Evolutionary conservation across 768 basidiomycete species (phyloP).

Genomic region (Scleroderma citrinum): DNA sequence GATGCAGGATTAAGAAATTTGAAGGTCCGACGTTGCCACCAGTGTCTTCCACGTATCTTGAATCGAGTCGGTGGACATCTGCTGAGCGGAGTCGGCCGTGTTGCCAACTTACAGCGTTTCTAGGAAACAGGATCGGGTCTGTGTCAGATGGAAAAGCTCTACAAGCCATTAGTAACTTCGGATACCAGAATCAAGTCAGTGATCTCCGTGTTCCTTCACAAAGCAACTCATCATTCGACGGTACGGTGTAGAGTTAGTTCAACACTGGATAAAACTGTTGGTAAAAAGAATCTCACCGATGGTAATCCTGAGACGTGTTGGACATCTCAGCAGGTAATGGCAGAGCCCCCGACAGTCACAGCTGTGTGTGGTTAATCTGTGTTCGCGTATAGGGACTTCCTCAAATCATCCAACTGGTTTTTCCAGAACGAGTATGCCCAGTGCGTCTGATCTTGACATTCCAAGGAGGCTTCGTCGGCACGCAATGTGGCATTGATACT

Average conservation of each 20-base stretch:
- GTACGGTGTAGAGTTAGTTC: slow-evolving; percentile 61
- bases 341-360: not conserved
- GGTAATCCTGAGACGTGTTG: slow-evolving; percentile 75
- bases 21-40: too few relatives aligned
- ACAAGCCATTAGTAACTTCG: slow-evolving; percentile 16
- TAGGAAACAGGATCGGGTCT: too few relatives aligned
- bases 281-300: slow-evolving; percentile 67
- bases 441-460: slow-evolving; percentile 59
- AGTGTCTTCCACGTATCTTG: too few relatives aligned
- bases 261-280: slow-evolving; percentile 64
- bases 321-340: slow-evolving; percentile 69
- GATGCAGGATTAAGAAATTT: too few relatives aligned
- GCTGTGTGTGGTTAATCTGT: slow-evolving; percentile 1
- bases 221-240: slow-evolving; percentile 4
- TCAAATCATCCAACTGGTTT: slow-evolving; percentile 66
- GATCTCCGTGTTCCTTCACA: slow-evolving; percentile 25
- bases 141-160: slow-evolving; percentile 20
- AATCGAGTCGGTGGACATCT: too few relatives aligned
- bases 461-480: slow-evolving; percentile 84
- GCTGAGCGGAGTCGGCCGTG: too few relatives aligned
- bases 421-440: slow-evolving; percentile 48
- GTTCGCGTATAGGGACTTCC: slow-evolving; percentile 55
- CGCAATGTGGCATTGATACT: slow-evolving; percentile 47
- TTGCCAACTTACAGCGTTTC: too few relatives aligned
- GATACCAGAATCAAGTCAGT: slow-evolving; percentile 32